Evolutionary conservation across 352 stramenopile species (phyloP), one percentile per base, ranked within the genome.

Genomic region (Globisporangium barbulae): DNA sequence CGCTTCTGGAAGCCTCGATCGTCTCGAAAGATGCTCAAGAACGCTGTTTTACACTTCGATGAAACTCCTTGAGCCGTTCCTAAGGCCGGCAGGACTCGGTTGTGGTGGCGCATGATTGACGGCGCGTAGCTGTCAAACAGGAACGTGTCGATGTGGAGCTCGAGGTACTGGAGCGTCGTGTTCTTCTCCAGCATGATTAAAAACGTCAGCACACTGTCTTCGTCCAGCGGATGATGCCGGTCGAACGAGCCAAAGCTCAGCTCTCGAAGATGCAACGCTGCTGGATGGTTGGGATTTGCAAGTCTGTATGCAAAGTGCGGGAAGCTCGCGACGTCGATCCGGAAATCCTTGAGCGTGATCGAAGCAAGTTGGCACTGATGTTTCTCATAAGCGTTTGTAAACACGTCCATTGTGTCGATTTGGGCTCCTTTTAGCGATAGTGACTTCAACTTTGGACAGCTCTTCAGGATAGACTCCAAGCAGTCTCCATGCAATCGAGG

Each of bases 321-420:
- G 37, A 60, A 54, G 21, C 53, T 65, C n/a, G 42, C n/a, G 13
- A 55, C 30, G n/a, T 65, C 42, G 15, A 65, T 60, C 25, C 53
- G 60, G 9, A 65, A 59, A 25, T 65, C 60, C n/a, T 59, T 65
- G n/a, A 65, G 49, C 5, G 60, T 65, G 28, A 65, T 48, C 42
- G 60, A 65, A 39, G 60, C n/a, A 30, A 65, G 39, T 22, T 19
- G 60, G 39, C 60, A 65, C 25, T 21, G 19, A 12, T 60, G 37
- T 22, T 59, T 65, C 41, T 65, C 60, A 31, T 65, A 65, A 22
- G 58, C 58, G 19, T 4, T 44, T 21, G 22, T 61, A 10, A 78
- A 69, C 19, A 61, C 71, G 47, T 73, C 72, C 63, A 78, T 69
- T 9, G 70, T 62, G n/a, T 74, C 61, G 7, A 78, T 47, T 22